Percentiles rank a stretch among this genome's conserved stretches.
phyloP scores from a whole-genome alignment of 2,329 filamentous ascomycete species.

The Neurospora crassa region DNA sequence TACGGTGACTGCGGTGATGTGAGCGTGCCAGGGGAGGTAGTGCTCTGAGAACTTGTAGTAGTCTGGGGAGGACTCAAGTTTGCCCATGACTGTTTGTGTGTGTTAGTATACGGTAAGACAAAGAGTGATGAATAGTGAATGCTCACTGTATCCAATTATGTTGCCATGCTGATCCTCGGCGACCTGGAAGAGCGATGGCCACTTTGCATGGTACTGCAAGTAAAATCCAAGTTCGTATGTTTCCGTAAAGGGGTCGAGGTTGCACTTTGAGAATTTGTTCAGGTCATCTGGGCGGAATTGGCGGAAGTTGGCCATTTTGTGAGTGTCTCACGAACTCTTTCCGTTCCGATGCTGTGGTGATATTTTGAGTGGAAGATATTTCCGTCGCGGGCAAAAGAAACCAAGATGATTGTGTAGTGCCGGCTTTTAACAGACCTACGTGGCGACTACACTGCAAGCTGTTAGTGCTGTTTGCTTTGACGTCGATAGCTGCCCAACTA shows the following conservation, averaged over 20 bases:
- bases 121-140: background rate
- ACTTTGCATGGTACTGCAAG: conserved; percentile 88
- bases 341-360: conserved; percentile 1
- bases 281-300: conserved; percentile 78
- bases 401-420: background rate
- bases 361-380: background rate
- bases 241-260: conserved; percentile 93
- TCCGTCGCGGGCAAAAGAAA: background rate
- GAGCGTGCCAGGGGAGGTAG: conserved; percentile 98
- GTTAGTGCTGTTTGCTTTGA: background rate
- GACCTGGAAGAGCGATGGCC: conserved; percentile 89
- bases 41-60: conserved; percentile 68
- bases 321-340: conserved; percentile 7
- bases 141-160: conserved; percentile 85
- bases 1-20: conserved; percentile 93
- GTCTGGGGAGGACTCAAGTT: conserved; percentile 79
- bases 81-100: conserved; percentile 73
- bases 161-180: conserved; percentile 80
- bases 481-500: background rate
- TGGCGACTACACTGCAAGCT: background rate
- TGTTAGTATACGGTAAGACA: background rate
- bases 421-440: background rate
- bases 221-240: conserved; percentile 96
- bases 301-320: conserved; percentile 69
- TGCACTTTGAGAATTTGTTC: conserved; percentile 84